A percentile compares a stretch with the other conserved stretches of the same genome.
phyloP scores from a whole-genome alignment of 306 rosid genomes.

The Canavalia gladiata region DNA sequence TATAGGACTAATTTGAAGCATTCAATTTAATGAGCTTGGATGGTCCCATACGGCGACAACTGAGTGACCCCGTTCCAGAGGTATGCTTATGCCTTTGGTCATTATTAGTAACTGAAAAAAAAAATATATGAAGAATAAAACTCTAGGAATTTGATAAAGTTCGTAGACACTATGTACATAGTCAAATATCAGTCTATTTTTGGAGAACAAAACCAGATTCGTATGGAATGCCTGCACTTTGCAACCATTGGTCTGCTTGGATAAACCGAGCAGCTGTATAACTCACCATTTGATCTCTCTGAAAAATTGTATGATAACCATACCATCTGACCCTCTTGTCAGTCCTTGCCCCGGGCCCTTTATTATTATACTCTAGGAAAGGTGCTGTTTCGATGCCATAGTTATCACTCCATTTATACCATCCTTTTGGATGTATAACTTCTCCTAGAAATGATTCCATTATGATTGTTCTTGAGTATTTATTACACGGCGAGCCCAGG shows the following conservation, averaged over 20 bases:
- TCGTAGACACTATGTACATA: not conserved
- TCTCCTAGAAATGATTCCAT: constrained; percentile 52
- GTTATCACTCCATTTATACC: constrained; percentile 46
- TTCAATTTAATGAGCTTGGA: not conserved
- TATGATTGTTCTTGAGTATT: constrained; percentile 43
- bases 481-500: constrained; percentile 19
- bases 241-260: constrained; percentile 45
- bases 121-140: not conserved
- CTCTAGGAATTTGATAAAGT: not conserved
- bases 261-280: constrained; percentile 46
- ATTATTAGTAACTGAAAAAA: not conserved
- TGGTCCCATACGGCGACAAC: not conserved
- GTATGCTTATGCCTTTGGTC: too few species aligned
- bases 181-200: not conserved
- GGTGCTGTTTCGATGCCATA: constrained; percentile 42
- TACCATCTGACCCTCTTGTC: constrained; percentile 37
- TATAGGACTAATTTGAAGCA: not conserved
- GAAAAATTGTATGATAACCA: not conserved
- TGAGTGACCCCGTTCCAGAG: too few species aligned
- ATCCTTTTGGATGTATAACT: constrained; percentile 46
- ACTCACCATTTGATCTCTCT: not conserved
- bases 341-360: constrained; percentile 42
- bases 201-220: not conserved
- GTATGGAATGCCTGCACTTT: constrained; percentile 7
- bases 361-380: constrained; percentile 40